Evolutionary conservation across 768 basidiomycete species (phyloP).

Genomic region (Tephrocybe sp.): DNA sequence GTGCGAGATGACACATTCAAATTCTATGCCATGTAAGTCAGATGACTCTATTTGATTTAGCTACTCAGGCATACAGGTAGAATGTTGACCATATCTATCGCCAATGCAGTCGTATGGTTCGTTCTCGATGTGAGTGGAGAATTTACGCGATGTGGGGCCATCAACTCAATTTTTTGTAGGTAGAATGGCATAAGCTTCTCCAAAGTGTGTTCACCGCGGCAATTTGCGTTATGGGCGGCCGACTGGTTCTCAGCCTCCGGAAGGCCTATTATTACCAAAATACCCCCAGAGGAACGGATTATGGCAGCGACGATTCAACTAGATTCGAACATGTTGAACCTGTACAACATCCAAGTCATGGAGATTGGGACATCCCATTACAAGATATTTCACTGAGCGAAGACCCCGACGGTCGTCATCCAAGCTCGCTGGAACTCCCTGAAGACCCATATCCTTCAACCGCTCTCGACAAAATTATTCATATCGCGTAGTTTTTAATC

Average conservation of each 20-base stretch:
- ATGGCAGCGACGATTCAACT: not conserved
- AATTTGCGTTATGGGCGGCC: slow-evolving; percentile 25
- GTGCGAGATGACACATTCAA: slow-evolving; percentile 25
- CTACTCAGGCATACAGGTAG: slow-evolving; percentile 10
- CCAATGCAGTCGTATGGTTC: slow-evolving; percentile 20
- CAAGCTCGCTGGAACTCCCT: not conserved
- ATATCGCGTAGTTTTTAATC: not conserved
- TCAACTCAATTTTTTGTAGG: slow-evolving; percentile 10
- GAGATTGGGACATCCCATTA: not conserved
- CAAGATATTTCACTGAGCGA: not conserved
- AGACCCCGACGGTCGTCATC: not conserved
- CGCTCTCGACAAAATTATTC: not conserved
- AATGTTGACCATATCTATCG: slow-evolving; percentile 16
- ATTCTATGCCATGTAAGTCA: slow-evolving; percentile 26
- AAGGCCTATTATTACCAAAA: slow-evolving; percentile 24
- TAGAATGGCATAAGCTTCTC: slow-evolving; percentile 21
- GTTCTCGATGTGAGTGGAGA: slow-evolving; percentile 17
- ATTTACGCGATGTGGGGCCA: not conserved
- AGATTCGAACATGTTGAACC: not conserved
- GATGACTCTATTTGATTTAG: too few species aligned
- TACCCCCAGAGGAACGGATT: not conserved
- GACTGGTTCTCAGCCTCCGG: slow-evolving; percentile 27
- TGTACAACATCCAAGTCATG: not conserved
- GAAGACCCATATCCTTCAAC: not conserved
- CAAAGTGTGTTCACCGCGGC: slow-evolving; percentile 21